Evolutionary conservation across 352 stramenopile species (phyloP).

Genomic region (Thalassiosira allenii): DNA sequence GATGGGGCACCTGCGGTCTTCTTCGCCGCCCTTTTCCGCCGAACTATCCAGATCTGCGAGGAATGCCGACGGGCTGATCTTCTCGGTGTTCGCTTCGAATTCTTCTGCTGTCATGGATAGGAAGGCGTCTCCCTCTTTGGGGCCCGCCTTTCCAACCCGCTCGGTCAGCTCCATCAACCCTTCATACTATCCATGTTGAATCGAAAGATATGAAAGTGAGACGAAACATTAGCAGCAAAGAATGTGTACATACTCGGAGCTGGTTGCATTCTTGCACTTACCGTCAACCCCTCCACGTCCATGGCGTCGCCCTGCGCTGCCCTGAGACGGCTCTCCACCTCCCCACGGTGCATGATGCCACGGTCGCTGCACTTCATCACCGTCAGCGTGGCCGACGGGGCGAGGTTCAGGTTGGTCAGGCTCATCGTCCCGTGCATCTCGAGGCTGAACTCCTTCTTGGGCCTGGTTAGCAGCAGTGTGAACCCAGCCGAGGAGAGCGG

Average conservation of each 20-base stretch:
- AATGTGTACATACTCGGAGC: no score
- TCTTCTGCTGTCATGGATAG: slow-evolving; percentile 9
- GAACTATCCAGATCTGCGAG: slow-evolving; percentile 9
- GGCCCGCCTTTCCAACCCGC: slow-evolving; percentile 6
- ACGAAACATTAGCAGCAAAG: no score
- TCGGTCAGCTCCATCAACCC: slow-evolving; percentile 37
- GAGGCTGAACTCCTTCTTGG: slow-evolving; percentile 28
- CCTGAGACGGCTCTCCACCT: slow-evolving; percentile 13
- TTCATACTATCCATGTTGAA: slow-evolving; percentile 22
- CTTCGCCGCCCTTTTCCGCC: slow-evolving; percentile 18
- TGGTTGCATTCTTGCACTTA: no score
- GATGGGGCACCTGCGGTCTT: slow-evolving; percentile 89
- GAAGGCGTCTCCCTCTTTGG: background rate
- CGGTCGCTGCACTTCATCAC: slow-evolving; percentile 29
- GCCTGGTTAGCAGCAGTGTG: slow-evolving; percentile 21
- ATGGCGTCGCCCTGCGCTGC: slow-evolving; percentile 32
- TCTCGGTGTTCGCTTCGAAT: slow-evolving; percentile 21
- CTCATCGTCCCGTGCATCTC: slow-evolving; percentile 19
- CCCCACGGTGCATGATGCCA: slow-evolving; percentile 19
- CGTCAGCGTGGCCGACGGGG: slow-evolving; percentile 21
- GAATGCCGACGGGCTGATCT: slow-evolving; percentile 15
- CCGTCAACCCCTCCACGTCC: slow-evolving; percentile 27
- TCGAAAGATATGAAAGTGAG: background rate
- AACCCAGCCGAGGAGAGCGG: slow-evolving; percentile 22
- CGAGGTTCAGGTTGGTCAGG: slow-evolving; percentile 6